phyloP scores from a whole-genome alignment of 1,284 basidiomycete genomes.

The Uromyces viciae-fabae region DNA sequence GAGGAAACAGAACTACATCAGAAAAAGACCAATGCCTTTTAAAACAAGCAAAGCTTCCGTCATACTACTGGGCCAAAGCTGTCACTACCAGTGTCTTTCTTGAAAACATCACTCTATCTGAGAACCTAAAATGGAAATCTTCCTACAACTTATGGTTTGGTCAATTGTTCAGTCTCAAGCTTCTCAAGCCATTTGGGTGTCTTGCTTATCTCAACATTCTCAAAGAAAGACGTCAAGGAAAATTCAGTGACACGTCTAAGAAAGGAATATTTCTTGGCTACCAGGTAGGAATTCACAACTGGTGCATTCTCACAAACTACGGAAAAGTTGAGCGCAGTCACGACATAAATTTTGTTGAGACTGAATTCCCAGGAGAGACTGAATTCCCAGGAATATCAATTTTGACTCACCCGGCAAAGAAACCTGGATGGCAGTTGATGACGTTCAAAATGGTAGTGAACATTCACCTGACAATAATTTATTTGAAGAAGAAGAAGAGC shows the following conservation, averaged over 20 bases:
- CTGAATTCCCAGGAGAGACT: neutral
- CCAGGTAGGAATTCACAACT: neutral
- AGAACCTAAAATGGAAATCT: neutral
- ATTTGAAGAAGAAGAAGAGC: too few relatives aligned
- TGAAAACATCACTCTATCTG: neutral
- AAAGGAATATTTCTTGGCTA: neutral
- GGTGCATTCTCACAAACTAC: neutral
- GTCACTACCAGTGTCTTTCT: neutral
- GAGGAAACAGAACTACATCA: neutral
- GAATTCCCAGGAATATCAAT: neutral
- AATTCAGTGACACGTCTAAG: neutral
- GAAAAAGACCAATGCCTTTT: neutral
- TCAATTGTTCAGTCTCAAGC: neutral
- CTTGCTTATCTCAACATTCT: neutral
- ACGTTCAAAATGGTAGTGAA: neutral
- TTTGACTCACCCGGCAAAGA: neutral
- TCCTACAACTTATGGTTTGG: neutral
- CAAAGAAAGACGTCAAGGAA: neutral
- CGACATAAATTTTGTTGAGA: neutral
- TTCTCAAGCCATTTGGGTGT: neutral
- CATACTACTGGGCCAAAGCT: neutral
- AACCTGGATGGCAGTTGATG: neutral
- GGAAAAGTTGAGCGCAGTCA: neutral
- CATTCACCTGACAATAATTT: too few relatives aligned
- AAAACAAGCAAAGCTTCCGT: neutral